Conservation (phyloP, 2,329 filamentous ascomycete species). For the Fusarium keratoplasticum region DNA sequence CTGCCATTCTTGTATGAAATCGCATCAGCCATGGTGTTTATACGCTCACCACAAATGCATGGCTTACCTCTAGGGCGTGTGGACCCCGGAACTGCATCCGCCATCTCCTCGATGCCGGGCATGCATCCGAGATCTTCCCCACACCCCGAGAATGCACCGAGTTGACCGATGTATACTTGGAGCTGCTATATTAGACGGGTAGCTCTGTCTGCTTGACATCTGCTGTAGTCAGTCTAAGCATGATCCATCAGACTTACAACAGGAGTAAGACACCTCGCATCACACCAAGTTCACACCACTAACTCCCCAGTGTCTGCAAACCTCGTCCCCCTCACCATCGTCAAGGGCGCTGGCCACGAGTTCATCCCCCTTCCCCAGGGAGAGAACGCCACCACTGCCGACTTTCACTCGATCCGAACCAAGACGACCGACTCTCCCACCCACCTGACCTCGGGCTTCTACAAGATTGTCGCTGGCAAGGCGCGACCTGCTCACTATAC, state of each 20-base stretch:
- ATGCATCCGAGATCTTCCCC: conserved; percentile 6
- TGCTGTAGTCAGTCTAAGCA: not conserved
- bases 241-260: not conserved
- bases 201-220: not conserved
- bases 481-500: conserved; percentile 34
- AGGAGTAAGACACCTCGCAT: not conserved
- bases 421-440: conserved; percentile 38
- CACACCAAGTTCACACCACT: not conserved
- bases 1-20: not conserved
- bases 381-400: conserved; percentile 39
- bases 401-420: conserved; percentile 42
- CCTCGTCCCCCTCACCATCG: conserved; percentile 38
- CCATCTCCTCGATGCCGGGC: not conserved
- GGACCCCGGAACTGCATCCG: conserved; percentile 5
- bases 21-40: not conserved
- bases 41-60: not conserved
- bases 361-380: conserved; percentile 41
- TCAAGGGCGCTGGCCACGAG: conserved; percentile 42
- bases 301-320: conserved; percentile 33
- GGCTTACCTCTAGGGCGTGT: not conserved
- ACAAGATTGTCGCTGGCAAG: conserved; percentile 41
- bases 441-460: conserved; percentile 40
- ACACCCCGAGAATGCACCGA: conserved; percentile 16
- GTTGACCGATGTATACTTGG: not conserved
- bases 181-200: not conserved